Base-by-base conservation (phyloP, 2,329 filamentous ascomycete genomes). In the Colletotrichum tanaceti region DNA sequence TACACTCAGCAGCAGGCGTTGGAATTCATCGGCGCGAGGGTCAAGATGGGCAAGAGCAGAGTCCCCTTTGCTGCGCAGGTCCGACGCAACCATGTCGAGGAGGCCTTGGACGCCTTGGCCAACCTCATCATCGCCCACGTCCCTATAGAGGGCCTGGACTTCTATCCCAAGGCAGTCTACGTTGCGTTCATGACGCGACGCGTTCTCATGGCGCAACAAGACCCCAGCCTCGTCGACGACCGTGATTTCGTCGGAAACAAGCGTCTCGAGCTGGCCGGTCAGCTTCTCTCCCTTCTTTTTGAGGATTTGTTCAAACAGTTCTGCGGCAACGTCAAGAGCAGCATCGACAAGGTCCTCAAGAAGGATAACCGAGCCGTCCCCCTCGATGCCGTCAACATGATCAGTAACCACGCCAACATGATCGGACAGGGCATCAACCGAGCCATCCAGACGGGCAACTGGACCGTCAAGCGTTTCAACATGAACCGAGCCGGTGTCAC, bases 181-280 rank as follows among this genome's bases (percentile, higher is more conserved):
- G 89, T 99, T 63, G 95, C 95, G 55, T 93, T 97, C 83, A 99
- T 99, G 96, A 93, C 94, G 35, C 91, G 96, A n/a, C 89, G 94
- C 78, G 94, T 98, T 4, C 82, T 99, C 57, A 97, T 98, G 92
- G 94, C 94, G 2, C 91, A 94, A 75, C 92, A 96, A 68, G 93
- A 99, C 75, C 88, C 92, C 1, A 93, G 91, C 65, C 84, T 98
- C 61, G 93, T 99, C 2, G 96, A 99, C 74, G 96, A 99, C 78
- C 89, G 96, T 76, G 97, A 99, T 80, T 99, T 98, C 75, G 94
- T 99, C 38, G 96, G 96, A 72, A 99, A 99, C 82, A 99, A 99
- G 81, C 90, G 96, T 69, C 84, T 99, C 50, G 96, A 99, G 79
- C 80, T 99, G 80, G 97, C 97, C 62, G 96, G 96, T 0, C 96